Evolutionary conservation across 768 basidiomycete genomes (phyloP).

Genomic region (Royoungia palumana): DNA sequence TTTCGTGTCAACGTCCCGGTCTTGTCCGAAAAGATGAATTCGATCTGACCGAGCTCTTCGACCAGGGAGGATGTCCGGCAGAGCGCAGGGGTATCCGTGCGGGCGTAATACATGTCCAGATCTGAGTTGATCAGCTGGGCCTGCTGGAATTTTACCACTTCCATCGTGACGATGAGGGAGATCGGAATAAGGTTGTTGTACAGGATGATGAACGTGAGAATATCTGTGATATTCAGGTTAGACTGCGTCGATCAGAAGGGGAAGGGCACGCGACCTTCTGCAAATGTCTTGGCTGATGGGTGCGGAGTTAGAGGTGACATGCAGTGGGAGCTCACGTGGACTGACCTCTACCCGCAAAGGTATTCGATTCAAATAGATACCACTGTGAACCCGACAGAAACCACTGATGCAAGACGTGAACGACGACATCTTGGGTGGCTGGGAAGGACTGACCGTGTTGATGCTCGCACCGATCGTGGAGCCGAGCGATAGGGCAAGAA

Average conservation of each 20-base stretch:
- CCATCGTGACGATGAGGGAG: slow-evolving; percentile 98
- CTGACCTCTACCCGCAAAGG: slow-evolving; percentile 63
- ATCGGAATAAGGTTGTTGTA: slow-evolving; percentile 99
- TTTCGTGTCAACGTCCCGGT: slow-evolving; percentile 95
- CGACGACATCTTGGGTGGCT: neutral
- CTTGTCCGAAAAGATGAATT: slow-evolving; percentile 94
- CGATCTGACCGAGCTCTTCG: slow-evolving; percentile 97
- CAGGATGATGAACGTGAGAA: slow-evolving; percentile 96
- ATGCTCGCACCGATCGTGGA: slow-evolving; percentile 93
- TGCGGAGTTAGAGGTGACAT: neutral
- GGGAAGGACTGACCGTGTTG: slow-evolving; percentile 50
- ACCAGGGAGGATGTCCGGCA: slow-evolving; percentile 98
- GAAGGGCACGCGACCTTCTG: slow-evolving; percentile 59
- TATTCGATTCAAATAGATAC: slow-evolving; percentile 73
- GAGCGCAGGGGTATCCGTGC: slow-evolving; percentile 92
- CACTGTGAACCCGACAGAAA: slow-evolving; percentile 84
- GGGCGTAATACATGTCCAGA: slow-evolving; percentile 96
- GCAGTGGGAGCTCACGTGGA: neutral
- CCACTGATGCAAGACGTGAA: slow-evolving; percentile 48
- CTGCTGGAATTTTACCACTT: slow-evolving; percentile 98
- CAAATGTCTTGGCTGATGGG: slow-evolving; percentile 63
- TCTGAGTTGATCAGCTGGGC: slow-evolving; percentile 96
- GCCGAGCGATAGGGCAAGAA: slow-evolving; percentile 84
- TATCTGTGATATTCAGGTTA: slow-evolving; percentile 51
- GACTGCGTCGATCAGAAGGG: neutral